These are phyloP conservation scores for Choricystis sp. DNA, from an alignment of 139 green algal genomes.

Conservation along the genomic window DNA sequence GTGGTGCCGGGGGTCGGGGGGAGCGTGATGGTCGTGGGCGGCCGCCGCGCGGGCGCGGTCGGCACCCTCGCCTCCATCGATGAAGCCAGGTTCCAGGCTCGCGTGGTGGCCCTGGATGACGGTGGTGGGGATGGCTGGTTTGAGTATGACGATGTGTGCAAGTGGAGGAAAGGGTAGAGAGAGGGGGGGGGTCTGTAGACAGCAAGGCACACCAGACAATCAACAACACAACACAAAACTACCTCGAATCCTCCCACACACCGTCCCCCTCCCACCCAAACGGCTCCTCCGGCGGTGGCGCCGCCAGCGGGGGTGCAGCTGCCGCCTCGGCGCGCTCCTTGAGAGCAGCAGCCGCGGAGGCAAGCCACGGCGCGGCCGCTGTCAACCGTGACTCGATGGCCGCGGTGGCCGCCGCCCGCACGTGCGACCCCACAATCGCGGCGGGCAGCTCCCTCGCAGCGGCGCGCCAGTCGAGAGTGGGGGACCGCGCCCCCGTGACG, in stretches of 20 bases:
- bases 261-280: not conserved
- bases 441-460: not conserved
- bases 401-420: not conserved
- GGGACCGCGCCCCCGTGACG: not conserved
- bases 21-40: slow-evolving; percentile 59
- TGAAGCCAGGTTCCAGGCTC: slow-evolving; percentile 46
- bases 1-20: slow-evolving; percentile 51
- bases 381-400: not conserved
- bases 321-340: too few relatives aligned
- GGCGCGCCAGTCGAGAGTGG: not conserved
- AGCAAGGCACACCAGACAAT: not conserved
- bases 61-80: slow-evolving; percentile 45
- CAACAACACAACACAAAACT: not conserved
- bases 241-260: not conserved
- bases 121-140: slow-evolving; percentile 31
- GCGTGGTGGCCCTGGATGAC: slow-evolving; percentile 19
- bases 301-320: not conserved
- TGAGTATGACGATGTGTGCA: slow-evolving; percentile 88
- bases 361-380: not conserved
- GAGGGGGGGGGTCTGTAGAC: not conserved
- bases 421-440: not conserved
- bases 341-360: too few relatives aligned
- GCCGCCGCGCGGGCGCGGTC: slow-evolving; percentile 29
- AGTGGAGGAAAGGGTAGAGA: slow-evolving; percentile 10
- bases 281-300: not conserved